Percentiles rank a stretch among this genome's conserved stretches.
Conservation (phyloP, 148 eudicot genomes). For the Fagopyrum esculentum region DNA sequence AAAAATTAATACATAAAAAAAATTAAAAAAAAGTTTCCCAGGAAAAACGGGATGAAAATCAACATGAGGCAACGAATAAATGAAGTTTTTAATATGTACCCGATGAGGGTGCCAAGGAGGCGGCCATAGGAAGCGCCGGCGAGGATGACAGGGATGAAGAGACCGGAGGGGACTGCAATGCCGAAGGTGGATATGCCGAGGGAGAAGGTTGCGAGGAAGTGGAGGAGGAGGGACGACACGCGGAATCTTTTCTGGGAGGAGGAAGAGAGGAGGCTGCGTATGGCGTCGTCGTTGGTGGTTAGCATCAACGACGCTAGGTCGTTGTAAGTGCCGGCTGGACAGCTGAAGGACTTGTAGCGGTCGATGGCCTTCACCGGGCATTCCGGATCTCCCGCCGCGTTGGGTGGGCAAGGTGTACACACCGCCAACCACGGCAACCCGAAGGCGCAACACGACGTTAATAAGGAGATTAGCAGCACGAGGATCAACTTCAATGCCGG, state of each 20-base stretch:
- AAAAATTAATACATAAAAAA: too few species aligned
- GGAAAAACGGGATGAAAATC: too few species aligned
- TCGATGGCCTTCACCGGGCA: neutral
- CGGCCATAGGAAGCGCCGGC: conserved; percentile 26
- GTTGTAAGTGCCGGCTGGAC: conserved; percentile 20
- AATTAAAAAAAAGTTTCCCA: too few species aligned
- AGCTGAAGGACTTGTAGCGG: conserved; percentile 21
- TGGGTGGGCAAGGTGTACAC: conserved; percentile 17
- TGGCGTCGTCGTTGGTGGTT: conserved; percentile 25
- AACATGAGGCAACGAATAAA: too few species aligned
- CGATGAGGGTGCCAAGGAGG: conserved; percentile 20
- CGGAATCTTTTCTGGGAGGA: conserved; percentile 20
- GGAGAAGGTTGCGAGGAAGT: conserved; percentile 14
- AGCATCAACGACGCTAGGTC: conserved; percentile 21
- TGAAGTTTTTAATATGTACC: neutral
- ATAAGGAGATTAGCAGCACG: conserved; percentile 16
- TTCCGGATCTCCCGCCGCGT: conserved; percentile 34
- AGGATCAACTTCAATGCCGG: conserved; percentile 15
- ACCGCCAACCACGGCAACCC: conserved; percentile 19
- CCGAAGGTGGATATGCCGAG: conserved; percentile 22
- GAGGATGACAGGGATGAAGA: conserved; percentile 21
- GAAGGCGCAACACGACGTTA: conserved; percentile 19
- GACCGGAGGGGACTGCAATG: conserved; percentile 23
- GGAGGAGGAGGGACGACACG: conserved; percentile 16
- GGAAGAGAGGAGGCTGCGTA: conserved; percentile 22